Conservation (phyloP, 495 filamentous ascomycete genomes). For the Rhypophila decipiens region DNA sequence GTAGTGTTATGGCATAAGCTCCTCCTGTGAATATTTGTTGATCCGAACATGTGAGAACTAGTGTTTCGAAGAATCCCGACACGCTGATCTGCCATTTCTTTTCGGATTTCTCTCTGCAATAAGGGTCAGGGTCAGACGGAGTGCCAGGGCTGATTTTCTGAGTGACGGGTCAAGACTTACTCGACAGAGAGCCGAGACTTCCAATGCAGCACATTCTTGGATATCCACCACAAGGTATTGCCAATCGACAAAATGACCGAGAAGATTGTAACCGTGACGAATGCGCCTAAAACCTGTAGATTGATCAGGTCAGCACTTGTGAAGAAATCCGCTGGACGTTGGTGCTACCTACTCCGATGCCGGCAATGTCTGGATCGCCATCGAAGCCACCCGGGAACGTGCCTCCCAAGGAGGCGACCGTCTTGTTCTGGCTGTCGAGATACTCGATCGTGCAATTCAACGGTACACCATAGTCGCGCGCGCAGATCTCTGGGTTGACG, state of each 20-base stretch:
- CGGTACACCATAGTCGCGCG: not conserved
- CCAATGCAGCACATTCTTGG: constrained; percentile 14
- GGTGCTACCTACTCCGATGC: constrained; percentile 17
- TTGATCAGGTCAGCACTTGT: not conserved
- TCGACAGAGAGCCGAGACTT: not conserved
- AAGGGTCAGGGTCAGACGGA: not conserved
- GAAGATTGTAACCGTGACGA: constrained; percentile 10
- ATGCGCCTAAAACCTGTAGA: constrained; percentile 15
- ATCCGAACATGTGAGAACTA: constrained; percentile 32
- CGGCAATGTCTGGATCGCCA: constrained; percentile 17
- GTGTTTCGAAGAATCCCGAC: constrained; percentile 24
- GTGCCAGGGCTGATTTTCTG: not conserved
- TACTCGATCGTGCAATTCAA: constrained; percentile 7
- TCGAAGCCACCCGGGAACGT: not conserved
- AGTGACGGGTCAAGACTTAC: not conserved
- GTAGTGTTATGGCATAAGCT: constrained; percentile 29
- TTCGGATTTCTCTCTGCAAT: not conserved
- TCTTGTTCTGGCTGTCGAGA: not conserved
- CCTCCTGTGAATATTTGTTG: constrained; percentile 35
- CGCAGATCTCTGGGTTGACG: too few species aligned
- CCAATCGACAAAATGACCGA: constrained; percentile 8
- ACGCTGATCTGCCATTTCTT: constrained; percentile 14
- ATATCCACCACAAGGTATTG: constrained; percentile 16
- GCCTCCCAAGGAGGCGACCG: constrained; percentile 1
- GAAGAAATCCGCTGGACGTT: not conserved